Conservation (phyloP, 352 stramenopile genomes). For the Globisporangium cystogenes region DNA sequence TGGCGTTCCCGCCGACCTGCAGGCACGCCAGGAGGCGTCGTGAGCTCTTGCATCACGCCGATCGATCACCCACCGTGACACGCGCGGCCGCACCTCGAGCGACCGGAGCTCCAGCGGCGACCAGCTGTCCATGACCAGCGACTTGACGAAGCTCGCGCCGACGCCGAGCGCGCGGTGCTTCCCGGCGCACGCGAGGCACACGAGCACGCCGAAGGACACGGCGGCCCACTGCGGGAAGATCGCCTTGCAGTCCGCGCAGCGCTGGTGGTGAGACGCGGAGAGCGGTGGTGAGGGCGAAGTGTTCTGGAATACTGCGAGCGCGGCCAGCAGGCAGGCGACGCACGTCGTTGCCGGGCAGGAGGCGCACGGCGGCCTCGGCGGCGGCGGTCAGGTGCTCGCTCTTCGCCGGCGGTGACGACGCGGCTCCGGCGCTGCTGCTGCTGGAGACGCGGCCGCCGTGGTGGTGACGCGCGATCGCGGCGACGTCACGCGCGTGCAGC, state of each 20-base stretch:
- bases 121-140: slow-evolving; percentile 76
- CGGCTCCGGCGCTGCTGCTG: neutral
- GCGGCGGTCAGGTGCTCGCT: slow-evolving; percentile 36
- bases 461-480: neutral
- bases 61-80: too few relatives aligned
- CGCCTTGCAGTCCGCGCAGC: slow-evolving; percentile 76
- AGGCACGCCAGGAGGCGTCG: neutral
- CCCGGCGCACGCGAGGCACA: slow-evolving; percentile 72
- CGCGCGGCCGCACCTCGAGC: slow-evolving; percentile 29
- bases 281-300: neutral
- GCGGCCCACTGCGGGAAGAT: slow-evolving; percentile 78
- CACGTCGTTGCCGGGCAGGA: slow-evolving; percentile 75
- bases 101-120: slow-evolving; percentile 35
- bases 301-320: neutral
- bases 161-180: slow-evolving; percentile 80
- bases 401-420: neutral
- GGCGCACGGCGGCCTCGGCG: slow-evolving; percentile 46
- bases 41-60: neutral
- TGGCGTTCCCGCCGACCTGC: slow-evolving; percentile 64
- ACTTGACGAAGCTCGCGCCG: slow-evolving; percentile 81
- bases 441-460: neutral
- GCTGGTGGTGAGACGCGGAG: slow-evolving; percentile 21
- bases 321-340: slow-evolving; percentile 10
- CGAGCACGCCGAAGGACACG: slow-evolving; percentile 78
- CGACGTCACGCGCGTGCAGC: too few relatives aligned